Evolutionary conservation across 257 asterid species (phyloP).

Genomic region (Solanum sparsipilum): DNA sequence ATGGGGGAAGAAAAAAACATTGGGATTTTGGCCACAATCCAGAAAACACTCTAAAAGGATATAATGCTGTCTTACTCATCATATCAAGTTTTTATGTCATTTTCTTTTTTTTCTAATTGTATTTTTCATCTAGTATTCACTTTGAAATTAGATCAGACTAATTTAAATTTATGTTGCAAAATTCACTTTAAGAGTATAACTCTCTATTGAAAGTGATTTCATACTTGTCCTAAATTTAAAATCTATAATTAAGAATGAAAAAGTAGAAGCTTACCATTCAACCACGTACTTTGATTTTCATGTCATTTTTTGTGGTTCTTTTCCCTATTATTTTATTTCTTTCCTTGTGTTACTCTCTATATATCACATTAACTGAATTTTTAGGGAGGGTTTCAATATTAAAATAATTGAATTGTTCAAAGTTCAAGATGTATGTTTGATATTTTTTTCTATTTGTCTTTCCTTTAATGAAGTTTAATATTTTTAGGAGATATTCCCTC

Average conservation of each 20-base stretch:
- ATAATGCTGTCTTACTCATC: constrained; percentile 45
- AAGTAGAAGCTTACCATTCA: neutral
- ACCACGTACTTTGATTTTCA: neutral
- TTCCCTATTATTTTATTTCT: neutral
- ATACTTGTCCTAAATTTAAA: neutral
- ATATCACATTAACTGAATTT: too few relatives aligned
- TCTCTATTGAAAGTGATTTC: neutral
- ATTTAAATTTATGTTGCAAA: neutral
- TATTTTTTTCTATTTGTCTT: too few relatives aligned
- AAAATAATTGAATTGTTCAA: too few relatives aligned
- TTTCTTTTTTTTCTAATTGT: neutral
- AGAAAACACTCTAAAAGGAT: constrained; percentile 2
- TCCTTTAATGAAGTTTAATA: too few relatives aligned
- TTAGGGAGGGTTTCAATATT: too few relatives aligned
- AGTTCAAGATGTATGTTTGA: too few relatives aligned
- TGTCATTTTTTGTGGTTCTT: neutral
- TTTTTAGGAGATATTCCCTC: too few relatives aligned
- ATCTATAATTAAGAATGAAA: too few relatives aligned
- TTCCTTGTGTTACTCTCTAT: neutral
- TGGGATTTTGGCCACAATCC: constrained; percentile 20
- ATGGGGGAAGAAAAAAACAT: constrained; percentile 10
- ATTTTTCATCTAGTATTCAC: neutral
- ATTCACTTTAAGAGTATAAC: too few relatives aligned
- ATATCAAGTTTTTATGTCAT: neutral
- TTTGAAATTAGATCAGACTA: neutral